Base-by-base conservation (phyloP, 805 yeast genomes). In the Metschnikowia aberdeeniae region DNA sequence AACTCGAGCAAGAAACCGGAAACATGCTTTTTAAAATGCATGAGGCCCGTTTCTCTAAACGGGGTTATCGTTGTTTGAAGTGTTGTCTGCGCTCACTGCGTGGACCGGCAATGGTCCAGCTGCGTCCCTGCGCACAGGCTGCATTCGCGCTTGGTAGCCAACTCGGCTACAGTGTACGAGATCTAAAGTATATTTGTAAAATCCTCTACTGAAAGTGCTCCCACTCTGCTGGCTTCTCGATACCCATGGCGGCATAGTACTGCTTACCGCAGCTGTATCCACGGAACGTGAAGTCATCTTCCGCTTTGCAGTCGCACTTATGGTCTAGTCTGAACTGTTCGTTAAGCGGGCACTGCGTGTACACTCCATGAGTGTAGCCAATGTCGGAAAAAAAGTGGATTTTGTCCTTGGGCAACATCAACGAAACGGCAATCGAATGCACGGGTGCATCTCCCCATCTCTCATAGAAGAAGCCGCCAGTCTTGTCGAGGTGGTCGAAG, bases 361-460 rank as follows among this genome's bases (percentile, higher is more conserved):
- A 87, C 19, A 96, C 96, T 48, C 76, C 82, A 62, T 88, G 96
- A 70, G 61, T 85, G 66, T 89, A 88, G 42, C 96, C 96, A 51
- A 88, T 78, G 58, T 88, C 95, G 48, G 80, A 84, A 62, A 89
- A 89, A 74, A 84, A 62, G 60, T 89, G 95, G 40, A 89, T 68
- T 59, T 82, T 72, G 50, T 78, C 81, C 62, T 77, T 80, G 44
- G 85, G 80, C 63, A 87, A 61, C 69, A 89, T 86, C 53, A 89
- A 69, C 4, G 93, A 71, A 17, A 87, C 96, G 28, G 93, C 96
- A 58, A 88, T 82, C 5, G 95, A 85, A 65, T 88, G 96, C 40
- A 88, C 84, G 30, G 96, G 96, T 24, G 95, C 96, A 66, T 88
- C 96, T 56, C 96, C 95, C 96, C 95, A 87, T 67, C 96, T 77